Conservation (phyloP, 352 stramenopile genomes). For the Phytophthora citrophthora region DNA sequence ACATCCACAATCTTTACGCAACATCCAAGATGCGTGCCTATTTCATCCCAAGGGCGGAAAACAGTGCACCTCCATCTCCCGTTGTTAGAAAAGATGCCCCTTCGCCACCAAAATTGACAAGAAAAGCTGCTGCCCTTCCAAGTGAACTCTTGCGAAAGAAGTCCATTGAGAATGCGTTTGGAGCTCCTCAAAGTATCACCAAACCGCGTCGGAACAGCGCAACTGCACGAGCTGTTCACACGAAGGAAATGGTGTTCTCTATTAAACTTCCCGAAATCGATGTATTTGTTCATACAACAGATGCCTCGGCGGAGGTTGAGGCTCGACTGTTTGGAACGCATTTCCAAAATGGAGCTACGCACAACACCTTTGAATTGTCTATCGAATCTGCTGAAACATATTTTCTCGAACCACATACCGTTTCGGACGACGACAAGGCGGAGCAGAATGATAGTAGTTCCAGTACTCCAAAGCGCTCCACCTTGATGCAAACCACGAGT, state of each 20-base stretch:
- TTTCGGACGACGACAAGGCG: background rate
- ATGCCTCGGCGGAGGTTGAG: constrained; percentile 70
- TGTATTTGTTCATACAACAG: constrained; percentile 65
- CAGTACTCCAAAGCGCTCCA: constrained; percentile 51
- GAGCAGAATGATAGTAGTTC: background rate
- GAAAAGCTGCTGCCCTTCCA: constrained; percentile 17
- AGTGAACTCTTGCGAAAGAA: constrained; percentile 25
- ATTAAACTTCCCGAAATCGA: constrained; percentile 71
- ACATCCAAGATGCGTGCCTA: constrained; percentile 71
- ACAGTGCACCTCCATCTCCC: background rate
- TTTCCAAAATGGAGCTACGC: constrained; percentile 58
- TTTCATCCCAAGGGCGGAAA: constrained; percentile 39
- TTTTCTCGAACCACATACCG: constrained; percentile 55
- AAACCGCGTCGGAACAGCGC: constrained; percentile 23
- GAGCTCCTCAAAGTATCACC: constrained; percentile 1
- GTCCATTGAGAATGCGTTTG: constrained; percentile 25
- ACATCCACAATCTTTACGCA: constrained; percentile 76
- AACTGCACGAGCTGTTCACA: background rate
- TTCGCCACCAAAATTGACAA: constrained; percentile 14
- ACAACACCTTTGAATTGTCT: constrained; percentile 61
- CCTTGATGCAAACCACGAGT: constrained; percentile 62
- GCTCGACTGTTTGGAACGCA: constrained; percentile 53
- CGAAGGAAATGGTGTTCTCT: constrained; percentile 51
- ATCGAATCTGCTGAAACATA: constrained; percentile 65
- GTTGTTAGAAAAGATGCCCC: constrained; percentile 4